Percentiles rank a stretch among this genome's conserved stretches.
Conservation (phyloP, 2,329 filamentous ascomycete species). For the Alternaria gansuensis region DNA sequence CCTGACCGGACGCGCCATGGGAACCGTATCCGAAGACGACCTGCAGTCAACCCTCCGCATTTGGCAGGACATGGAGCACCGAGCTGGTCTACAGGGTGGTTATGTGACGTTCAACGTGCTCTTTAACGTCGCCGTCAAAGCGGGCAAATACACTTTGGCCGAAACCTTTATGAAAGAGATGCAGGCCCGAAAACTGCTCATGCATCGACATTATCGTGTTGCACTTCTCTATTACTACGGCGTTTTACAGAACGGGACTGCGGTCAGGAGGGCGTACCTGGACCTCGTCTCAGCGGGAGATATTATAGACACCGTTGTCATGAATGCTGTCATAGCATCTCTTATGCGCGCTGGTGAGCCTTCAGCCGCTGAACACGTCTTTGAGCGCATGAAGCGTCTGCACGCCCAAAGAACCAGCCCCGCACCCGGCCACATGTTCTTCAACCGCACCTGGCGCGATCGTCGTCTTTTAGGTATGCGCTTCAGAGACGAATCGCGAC, state of each 20-base stretch:
- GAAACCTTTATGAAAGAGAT: conserved; percentile 88
- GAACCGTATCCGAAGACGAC: conserved; percentile 65
- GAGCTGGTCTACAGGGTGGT: conserved; percentile 70
- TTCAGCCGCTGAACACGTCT: conserved; percentile 79
- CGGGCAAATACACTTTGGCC: conserved; percentile 82
- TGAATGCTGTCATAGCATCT: conserved; percentile 86
- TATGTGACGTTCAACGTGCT: conserved; percentile 92
- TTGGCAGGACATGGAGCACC: conserved; percentile 90
- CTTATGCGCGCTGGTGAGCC: conserved; percentile 80
- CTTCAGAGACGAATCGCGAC: conserved; percentile 57
- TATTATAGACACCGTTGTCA: conserved; percentile 83
- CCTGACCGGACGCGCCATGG: conserved; percentile 77
- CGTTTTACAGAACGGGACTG: conserved; percentile 74
- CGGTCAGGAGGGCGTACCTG: conserved; percentile 78
- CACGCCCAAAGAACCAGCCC: conserved; percentile 53
- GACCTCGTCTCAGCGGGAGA: conserved; percentile 86
- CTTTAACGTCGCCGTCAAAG: conserved; percentile 86
- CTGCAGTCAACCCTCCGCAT: conserved; percentile 75
- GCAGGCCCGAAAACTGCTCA: conserved; percentile 70
- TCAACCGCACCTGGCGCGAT: conserved; percentile 54
- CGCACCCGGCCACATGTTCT: conserved; percentile 40
- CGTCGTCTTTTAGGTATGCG: conserved; percentile 57
- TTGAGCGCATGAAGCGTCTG: conserved; percentile 80
- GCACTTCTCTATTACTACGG: conserved; percentile 86
- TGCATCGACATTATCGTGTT: conserved; percentile 82